phyloP scores from a whole-genome alignment of 208 protist species.

The Crithidia expoeki region DNA sequence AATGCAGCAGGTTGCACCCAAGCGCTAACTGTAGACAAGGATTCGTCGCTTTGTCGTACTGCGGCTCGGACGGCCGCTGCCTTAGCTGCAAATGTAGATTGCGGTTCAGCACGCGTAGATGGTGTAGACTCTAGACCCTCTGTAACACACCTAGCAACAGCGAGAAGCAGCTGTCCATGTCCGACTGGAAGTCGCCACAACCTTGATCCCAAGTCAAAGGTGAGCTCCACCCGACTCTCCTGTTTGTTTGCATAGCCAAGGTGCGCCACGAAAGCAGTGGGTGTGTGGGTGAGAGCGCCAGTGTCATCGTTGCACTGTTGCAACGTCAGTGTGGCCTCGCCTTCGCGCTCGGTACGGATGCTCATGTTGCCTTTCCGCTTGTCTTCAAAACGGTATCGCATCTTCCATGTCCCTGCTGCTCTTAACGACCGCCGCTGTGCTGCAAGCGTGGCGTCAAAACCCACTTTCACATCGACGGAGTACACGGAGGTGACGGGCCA shows the following conservation, averaged over 20 bases:
- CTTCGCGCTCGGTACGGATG: slow-evolving; percentile 23
- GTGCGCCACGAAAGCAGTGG: slow-evolving; percentile 1
- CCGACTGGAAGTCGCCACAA: slow-evolving; percentile 21
- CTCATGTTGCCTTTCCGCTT: background rate
- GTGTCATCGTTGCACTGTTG: slow-evolving; percentile 12
- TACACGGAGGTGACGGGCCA: slow-evolving; percentile 10
- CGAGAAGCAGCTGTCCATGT: slow-evolving; percentile 14
- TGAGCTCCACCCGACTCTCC: background rate
- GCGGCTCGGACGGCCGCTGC: too few species aligned
- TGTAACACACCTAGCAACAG: background rate
- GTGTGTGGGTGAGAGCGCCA: slow-evolving; percentile 13
- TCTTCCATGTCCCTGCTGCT: slow-evolving; percentile 7
- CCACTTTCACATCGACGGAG: slow-evolving; percentile 13
- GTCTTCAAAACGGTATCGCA: slow-evolving; percentile 19
- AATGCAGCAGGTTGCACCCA: background rate
- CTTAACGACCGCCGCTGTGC: slow-evolving; percentile 1
- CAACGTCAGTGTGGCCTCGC: slow-evolving; percentile 18
- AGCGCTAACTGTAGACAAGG: background rate
- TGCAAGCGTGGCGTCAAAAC: slow-evolving; percentile 17
- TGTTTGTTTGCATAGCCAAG: slow-evolving; percentile 2
- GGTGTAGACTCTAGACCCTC: background rate
- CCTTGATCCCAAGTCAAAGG: slow-evolving; percentile 8
- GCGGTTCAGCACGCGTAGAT: background rate
- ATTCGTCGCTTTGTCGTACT: too few species aligned
- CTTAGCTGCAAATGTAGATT: background rate